Evolutionary conservation across 768 basidiomycete genomes (phyloP).

Genomic region (Xerocomellus dryophilus): DNA sequence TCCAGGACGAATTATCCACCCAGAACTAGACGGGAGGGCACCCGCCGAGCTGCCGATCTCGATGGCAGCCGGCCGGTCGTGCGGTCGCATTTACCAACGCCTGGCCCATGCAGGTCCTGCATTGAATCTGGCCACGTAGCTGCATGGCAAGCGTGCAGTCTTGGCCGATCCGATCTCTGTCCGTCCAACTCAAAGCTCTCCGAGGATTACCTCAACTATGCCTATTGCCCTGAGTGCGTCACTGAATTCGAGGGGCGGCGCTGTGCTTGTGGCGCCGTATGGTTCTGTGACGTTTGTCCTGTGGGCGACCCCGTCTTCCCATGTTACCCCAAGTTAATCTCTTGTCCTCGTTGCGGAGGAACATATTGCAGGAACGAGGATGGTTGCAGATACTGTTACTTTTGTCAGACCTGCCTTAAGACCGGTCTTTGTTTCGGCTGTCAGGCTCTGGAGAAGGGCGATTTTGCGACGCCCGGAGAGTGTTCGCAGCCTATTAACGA

Average conservation of each 20-base stretch:
- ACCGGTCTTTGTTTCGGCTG: background rate
- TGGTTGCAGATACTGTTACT: background rate
- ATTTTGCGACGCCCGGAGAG: background rate
- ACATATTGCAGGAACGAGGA: background rate
- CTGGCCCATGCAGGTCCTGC: background rate
- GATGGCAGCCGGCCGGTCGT: background rate
- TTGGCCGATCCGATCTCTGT: accelerated
- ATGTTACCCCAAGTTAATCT: background rate
- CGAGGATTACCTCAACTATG: background rate
- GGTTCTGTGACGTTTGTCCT: background rate
- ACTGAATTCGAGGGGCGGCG: background rate
- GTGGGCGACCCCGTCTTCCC: too few species aligned
- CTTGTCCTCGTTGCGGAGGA: background rate
- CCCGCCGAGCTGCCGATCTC: background rate
- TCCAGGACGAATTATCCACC: background rate
- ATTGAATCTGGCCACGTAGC: background rate
- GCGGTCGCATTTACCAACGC: background rate
- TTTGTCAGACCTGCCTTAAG: background rate
- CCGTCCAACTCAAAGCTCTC: background rate
- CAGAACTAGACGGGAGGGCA: background rate
- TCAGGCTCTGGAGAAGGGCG: background rate
- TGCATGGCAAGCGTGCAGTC: background rate
- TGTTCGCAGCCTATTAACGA: background rate
- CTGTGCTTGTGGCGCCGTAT: background rate
- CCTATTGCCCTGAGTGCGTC: conserved; percentile 1